phyloP scores from a whole-genome alignment of 306 rosid genomes.

The Acmispon strigosus region DNA sequence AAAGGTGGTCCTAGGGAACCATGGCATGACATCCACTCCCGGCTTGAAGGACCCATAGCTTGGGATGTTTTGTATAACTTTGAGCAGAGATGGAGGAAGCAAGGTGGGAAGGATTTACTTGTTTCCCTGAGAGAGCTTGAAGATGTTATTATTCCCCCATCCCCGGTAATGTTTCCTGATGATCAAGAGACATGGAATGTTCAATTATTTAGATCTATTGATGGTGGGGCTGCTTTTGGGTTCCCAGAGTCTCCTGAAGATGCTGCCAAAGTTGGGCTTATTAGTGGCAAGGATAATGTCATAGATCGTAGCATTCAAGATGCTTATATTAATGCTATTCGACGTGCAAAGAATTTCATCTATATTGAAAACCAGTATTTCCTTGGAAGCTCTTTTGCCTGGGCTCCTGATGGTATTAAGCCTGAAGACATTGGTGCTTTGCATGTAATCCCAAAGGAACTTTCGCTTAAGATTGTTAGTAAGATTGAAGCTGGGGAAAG shows the following conservation, averaged over 20 bases:
- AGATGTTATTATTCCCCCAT: constrained; percentile 52
- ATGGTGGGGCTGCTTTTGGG: constrained; percentile 79
- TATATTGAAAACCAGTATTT: constrained; percentile 72
- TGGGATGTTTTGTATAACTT: constrained; percentile 77
- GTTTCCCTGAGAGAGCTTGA: constrained; percentile 52
- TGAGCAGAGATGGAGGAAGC: constrained; percentile 74
- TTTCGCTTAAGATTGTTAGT: constrained; percentile 60
- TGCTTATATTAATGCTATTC: constrained; percentile 62
- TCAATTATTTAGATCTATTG: constrained; percentile 70
- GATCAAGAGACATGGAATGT: constrained; percentile 72
- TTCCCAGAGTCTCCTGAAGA: constrained; percentile 75
- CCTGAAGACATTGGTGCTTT: constrained; percentile 59
- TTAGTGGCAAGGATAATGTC: constrained; percentile 69
- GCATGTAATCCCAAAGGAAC: constrained; percentile 69
- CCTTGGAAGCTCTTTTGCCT: constrained; percentile 62
- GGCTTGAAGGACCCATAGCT: constrained; percentile 73
- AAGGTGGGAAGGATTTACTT: constrained; percentile 71
- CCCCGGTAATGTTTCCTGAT: constrained; percentile 56
- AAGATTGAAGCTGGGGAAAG: constrained; percentile 74
- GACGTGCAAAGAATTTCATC: constrained; percentile 65
- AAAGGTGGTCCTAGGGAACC: constrained; percentile 82
- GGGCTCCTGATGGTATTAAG: constrained; percentile 49
- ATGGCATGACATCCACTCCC: constrained; percentile 75
- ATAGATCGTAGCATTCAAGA: constrained; percentile 76
- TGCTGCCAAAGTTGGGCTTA: constrained; percentile 63